Evolutionary conservation across 2,329 filamentous ascomycete species (phyloP), one percentile per base, ranked within the genome.

Genomic region (Colletotrichum zoysiae): DNA sequence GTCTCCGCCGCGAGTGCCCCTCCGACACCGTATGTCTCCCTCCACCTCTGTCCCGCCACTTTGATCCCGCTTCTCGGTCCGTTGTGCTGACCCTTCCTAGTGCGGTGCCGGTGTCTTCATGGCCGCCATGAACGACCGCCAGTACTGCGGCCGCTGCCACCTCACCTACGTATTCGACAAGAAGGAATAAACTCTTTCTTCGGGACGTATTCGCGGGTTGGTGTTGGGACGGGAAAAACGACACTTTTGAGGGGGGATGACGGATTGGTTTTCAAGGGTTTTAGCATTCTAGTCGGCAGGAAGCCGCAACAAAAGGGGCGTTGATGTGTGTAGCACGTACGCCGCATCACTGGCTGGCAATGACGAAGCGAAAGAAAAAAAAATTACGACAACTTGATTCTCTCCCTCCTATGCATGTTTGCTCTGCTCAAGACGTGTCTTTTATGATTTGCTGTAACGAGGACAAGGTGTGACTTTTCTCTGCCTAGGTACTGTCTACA

Each of bases 31-130:
- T 96, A 86, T 88, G 93, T 87, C 6, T 78, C 68, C 50, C 16
- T 23, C 12, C 14, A n/a, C n/a, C n/a, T n/a, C 26, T 30, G 3
- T 30, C 48, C 20, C 23, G 40, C 42, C n/a, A 1, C 5, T 38
- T 46, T 8, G 1, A 3, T 11, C 8, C 7, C 20, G 14, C 1
- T 5, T 5, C 8, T 14, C 38, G 1, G 18, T 6, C 33, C 68
- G 58, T 46, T 5, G n/a, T 9, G 35, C 60, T 87, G 78, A 86
- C 80, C 71, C 61, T 11, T 71, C 60, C 23, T 76, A 97, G 95
- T 99, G 96, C 87, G 96, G 96, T 91, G 96, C 97, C 81, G 96
- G 96, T 95, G 92, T 99, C 89, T 99, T 99, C 93, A 99, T 99
- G 96, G 96, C 96, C 84, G 94, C 96, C 84, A 98, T 98, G 95